phyloP scores from a whole-genome alignment of 768 basidiomycete species.

The Phlebiopsis flavidoalba region DNA sequence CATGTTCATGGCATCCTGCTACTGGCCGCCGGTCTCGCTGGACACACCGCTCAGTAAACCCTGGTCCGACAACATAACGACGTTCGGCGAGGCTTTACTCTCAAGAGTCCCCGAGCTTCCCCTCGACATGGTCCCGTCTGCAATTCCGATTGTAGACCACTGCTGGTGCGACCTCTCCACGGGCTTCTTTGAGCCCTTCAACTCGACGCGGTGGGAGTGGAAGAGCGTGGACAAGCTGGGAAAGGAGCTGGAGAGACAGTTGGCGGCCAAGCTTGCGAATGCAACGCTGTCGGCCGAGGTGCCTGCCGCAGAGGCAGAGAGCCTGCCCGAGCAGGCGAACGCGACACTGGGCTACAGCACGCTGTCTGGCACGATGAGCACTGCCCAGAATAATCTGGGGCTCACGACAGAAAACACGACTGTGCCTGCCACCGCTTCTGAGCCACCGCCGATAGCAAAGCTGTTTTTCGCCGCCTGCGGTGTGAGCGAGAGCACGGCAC shows the following conservation, averaged over 20 bases:
- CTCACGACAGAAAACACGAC: not conserved
- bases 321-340: not conserved
- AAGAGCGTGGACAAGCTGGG: slow-evolving; percentile 49
- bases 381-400: not conserved
- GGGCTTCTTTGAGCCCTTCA: slow-evolving; percentile 72
- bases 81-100: slow-evolving; percentile 63
- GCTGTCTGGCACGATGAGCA: not conserved
- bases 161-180: slow-evolving; percentile 82
- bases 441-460: not conserved
- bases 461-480: not conserved
- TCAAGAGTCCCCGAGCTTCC: slow-evolving; percentile 33
- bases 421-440: not conserved
- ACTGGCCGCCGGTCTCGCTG: slow-evolving; percentile 79
- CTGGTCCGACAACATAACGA: slow-evolving; percentile 68
- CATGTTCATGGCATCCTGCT: slow-evolving; percentile 84
- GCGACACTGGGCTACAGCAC: not conserved
- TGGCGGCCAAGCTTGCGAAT: slow-evolving; percentile 6
- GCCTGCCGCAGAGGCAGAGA: not conserved
- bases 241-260: slow-evolving; percentile 29
- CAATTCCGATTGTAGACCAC: slow-evolving; percentile 66
- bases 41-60: slow-evolving; percentile 57
- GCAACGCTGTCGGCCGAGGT: not conserved
- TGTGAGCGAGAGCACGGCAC: not conserved
- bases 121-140: slow-evolving; percentile 39
- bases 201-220: slow-evolving; percentile 70